A percentile compares a stretch with the other conserved stretches of the same genome.
phyloP scores from a whole-genome alignment of 768 basidiomycete species.

The Mycena metata region DNA sequence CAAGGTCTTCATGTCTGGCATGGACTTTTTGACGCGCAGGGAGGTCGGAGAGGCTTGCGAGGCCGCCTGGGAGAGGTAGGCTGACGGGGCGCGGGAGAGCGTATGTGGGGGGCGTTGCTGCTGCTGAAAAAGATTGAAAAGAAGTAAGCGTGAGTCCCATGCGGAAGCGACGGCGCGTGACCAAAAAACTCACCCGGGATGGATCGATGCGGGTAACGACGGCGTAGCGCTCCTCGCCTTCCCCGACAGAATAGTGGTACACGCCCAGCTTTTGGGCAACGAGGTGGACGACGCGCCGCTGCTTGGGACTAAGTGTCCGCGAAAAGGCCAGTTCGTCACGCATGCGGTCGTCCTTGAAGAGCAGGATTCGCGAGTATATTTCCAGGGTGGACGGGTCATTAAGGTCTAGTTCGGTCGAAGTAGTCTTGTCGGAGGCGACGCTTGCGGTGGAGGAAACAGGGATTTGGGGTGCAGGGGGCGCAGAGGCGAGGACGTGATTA shows the following conservation, averaged over 20 bases:
- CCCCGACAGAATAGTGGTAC: conserved; percentile 93
- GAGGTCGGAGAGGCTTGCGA: conserved; percentile 62
- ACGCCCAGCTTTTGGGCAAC: conserved; percentile 97
- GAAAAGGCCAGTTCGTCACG: conserved; percentile 98
- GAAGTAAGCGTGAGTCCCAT: conserved; percentile 18
- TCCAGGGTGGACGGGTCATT: conserved; percentile 97
- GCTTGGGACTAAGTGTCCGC: conserved; percentile 84
- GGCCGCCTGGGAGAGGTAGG: conserved; percentile 73
- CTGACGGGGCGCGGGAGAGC: conserved; percentile 84
- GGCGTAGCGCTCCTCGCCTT: conserved; percentile 93
- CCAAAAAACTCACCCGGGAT: conserved; percentile 67
- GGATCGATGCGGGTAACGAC: conserved; percentile 94
- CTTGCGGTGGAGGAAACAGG: conserved; percentile 72
- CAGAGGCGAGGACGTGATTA: conserved; percentile 58
- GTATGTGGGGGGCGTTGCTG: conserved; percentile 72
- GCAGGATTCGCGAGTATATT: conserved; percentile 94
- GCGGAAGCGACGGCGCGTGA: background rate
- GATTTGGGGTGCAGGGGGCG: conserved; percentile 69
- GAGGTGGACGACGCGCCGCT: conserved; percentile 93
- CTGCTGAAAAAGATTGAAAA: conserved; percentile 33
- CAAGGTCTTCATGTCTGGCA: conserved; percentile 96
- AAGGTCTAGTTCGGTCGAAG: conserved; percentile 85
- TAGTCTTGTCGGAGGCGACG: conserved; percentile 69
- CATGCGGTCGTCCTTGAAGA: conserved; percentile 99
- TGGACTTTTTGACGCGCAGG: conserved; percentile 95